Percentiles rank a stretch among this genome's conserved stretches.
These are phyloP conservation scores for Aureobasidium sp. DNA, from an alignment of 2,329 filamentous ascomycete species.

Conservation along the genomic window DNA sequence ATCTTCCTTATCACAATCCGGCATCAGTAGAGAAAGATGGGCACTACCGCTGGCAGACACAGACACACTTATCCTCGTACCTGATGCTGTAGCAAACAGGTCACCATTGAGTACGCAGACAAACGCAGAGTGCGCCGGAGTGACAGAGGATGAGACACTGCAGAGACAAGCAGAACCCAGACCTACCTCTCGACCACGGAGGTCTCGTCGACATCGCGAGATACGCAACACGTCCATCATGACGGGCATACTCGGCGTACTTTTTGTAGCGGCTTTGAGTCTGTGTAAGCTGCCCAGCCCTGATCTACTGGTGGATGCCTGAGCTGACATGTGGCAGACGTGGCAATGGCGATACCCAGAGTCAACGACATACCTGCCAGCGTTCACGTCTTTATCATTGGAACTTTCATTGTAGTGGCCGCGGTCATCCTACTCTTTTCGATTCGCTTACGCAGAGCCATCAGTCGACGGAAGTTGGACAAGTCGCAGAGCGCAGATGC, in stretches of 20 bases:
- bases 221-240: not conserved
- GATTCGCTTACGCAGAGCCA: not conserved
- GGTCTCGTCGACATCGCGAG: not conserved
- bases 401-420: not conserved
- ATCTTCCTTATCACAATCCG: not conserved
- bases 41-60: constrained; percentile 6
- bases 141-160: not conserved
- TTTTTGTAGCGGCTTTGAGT: not conserved
- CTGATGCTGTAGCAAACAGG: not conserved
- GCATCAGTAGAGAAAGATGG: not conserved
- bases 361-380: not conserved
- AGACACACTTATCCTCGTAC: not conserved
- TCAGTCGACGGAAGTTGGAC: not conserved
- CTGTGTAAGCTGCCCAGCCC: not conserved
- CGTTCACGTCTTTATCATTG: not conserved
- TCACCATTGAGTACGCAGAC: not conserved
- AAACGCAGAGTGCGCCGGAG: not conserved
- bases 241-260: not conserved
- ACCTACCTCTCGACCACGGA: not conserved
- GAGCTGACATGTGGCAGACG: not conserved
- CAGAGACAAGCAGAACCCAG: not conserved
- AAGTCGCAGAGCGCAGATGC: not conserved
- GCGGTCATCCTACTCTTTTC: not conserved
- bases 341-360: not conserved
- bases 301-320: not conserved